phyloP scores from a whole-genome alignment of 371 early-diverging fungal genomes.

The Mortierella sp. region DNA sequence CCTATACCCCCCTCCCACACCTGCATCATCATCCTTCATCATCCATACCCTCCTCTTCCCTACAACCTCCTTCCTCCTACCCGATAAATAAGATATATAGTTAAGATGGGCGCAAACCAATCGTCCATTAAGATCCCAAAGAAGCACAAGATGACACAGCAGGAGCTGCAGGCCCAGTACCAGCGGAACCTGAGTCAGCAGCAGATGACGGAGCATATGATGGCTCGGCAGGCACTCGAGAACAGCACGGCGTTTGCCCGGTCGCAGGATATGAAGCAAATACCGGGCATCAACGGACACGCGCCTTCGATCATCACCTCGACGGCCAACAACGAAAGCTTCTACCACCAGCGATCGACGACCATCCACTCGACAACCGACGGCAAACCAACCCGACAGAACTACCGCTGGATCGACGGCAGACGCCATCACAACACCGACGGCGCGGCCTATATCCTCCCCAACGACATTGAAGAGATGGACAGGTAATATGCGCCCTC shows the following conservation, averaged over 20 bases:
- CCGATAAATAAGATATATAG: not conserved
- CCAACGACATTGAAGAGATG: conserved; percentile 65
- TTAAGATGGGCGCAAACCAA: conserved; percentile 46
- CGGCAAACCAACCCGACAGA: conserved; percentile 22
- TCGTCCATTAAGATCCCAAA: conserved; percentile 40
- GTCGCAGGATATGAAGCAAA: conserved; percentile 34
- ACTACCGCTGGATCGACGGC: conserved; percentile 61
- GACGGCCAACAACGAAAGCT: conserved; percentile 53
- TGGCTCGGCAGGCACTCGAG: conserved; percentile 45
- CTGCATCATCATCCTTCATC: not conserved
- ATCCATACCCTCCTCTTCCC: not conserved
- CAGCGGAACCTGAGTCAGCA: conserved; percentile 51
- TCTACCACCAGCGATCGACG: conserved; percentile 45
- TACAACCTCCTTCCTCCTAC: not conserved
- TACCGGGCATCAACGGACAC: conserved; percentile 48
- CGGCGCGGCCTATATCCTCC: conserved; percentile 63
- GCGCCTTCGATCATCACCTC: conserved; percentile 52
- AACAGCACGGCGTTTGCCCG: conserved; percentile 26
- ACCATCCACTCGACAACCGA: conserved; percentile 28
- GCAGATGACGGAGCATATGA: conserved; percentile 41
- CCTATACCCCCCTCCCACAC: not conserved
- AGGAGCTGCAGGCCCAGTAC: conserved; percentile 52
- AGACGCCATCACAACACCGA: conserved; percentile 63
- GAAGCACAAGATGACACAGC: conserved; percentile 48
- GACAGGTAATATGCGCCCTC: conserved; percentile 40